These are phyloP conservation scores for Pichia insulana DNA, from an alignment of 805 yeast species.

Conservation along the genomic window DNA sequence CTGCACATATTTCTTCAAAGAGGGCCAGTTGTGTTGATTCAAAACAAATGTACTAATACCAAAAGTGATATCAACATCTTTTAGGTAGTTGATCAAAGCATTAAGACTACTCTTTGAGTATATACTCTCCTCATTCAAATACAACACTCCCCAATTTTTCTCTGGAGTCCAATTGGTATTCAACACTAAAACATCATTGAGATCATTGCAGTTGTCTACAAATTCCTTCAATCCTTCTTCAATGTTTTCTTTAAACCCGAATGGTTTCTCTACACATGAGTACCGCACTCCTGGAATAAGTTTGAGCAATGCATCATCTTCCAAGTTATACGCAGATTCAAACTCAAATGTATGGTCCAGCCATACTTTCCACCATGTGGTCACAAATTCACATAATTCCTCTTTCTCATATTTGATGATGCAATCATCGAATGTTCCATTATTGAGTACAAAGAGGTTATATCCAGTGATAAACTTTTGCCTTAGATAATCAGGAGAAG, in stretches of 20 bases:
- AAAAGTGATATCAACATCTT: conserved; percentile 20
- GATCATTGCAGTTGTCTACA: conserved; percentile 3
- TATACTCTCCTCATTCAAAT: conserved; percentile 13
- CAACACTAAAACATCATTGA: conserved; percentile 19
- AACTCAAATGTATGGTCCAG: conserved; percentile 22
- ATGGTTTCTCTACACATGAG: conserved; percentile 24
- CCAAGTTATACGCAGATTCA: conserved; percentile 18
- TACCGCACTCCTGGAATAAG: conserved; percentile 22
- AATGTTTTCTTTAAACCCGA: conserved; percentile 25
- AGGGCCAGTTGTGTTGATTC: conserved; percentile 21
- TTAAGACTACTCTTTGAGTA: conserved; percentile 11
- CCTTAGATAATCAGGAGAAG: conserved; percentile 27
- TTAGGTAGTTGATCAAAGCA: conserved; percentile 17
- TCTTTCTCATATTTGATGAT: conserved; percentile 1
- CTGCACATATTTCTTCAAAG: conserved; percentile 16
- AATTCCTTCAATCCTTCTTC: conserved; percentile 14
- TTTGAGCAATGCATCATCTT: conserved; percentile 29
- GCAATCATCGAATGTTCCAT: conserved; percentile 20
- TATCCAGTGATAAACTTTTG: conserved; percentile 25
- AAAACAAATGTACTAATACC: conserved; percentile 23
- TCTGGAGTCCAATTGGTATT: conserved; percentile 26
- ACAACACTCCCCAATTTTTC: conserved; percentile 27
- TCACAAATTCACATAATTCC: conserved; percentile 2
- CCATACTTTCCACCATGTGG: conserved; percentile 33
- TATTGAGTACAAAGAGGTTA: conserved; percentile 26